Evolutionary conservation across 495 filamentous ascomycete genomes (phyloP), one percentile per base, ranked within the genome.

Genomic region (Aspergillus leporis): DNA sequence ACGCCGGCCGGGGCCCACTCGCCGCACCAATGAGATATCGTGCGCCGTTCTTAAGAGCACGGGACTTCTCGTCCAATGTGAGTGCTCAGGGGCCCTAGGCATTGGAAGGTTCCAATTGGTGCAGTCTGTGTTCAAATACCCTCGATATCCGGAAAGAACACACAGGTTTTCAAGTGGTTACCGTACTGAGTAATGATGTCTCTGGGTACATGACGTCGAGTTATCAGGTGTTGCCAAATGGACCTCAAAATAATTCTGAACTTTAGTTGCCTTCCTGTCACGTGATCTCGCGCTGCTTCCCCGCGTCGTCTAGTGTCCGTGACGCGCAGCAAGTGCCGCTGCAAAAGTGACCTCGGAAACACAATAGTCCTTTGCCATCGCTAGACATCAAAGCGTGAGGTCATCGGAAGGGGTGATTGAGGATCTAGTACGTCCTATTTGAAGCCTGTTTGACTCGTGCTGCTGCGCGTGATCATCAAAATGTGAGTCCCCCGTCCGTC

Each of bases 251-350:
- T 32, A 30, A 30, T 51, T 34, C 34, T 12, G 4, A 7, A 30
- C 38, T 28, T 43, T 10, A 12, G 9, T 25, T 45, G 21, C 16
- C 40, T 22, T 28, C 13, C 19, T 8, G 14, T 3, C 69, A 74
- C 67, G 69, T 74, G 71, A 69, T 51, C 64, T 67, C 71, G 69
- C 67, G 71, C 71, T 57, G 56, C 61, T 50, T 61, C 48, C 54
- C 61, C 69, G 69, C 71, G 71, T 61, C 53, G 41, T 46, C 22
- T 18, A 34, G 30, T 8, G 19, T 32, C 51, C 16, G 16, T 19
- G 58, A 54, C 51, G 58, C 51, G 46, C 51, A 51, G n/a, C 28
- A 18, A 41, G 16, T 41, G 38, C 38, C 38, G 14, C n/a, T n/a
- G 14, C 38, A 1, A 16, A 41, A 41, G 38, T 41, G 38, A 41